Base-by-base conservation (phyloP, 768 basidiomycete genomes). In the Neoboletus magnificus region DNA sequence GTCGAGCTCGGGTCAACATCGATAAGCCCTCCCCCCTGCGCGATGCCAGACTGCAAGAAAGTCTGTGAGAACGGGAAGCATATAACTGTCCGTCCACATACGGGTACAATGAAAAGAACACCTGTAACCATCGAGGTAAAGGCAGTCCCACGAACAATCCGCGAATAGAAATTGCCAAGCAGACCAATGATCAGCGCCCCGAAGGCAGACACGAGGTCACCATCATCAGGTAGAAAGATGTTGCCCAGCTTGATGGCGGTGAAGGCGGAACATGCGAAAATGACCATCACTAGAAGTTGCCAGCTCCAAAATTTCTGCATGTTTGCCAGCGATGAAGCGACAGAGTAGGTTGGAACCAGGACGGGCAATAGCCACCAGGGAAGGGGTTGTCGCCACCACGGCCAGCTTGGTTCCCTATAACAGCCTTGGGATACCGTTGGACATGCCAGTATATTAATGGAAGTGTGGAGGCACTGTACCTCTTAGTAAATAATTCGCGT, bases 41-140 rank as follows among this genome's bases (percentile, higher is more conserved):
- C 86, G 41, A 91, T 85, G 40, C 85, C 87, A 55, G 87, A 89
- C 86, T 89, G 63, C 2, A 40, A 52, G 29, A 67, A 37, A 65
- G 44, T 62, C 60, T 57, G 60, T 70, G 36, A 66, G 51, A 27
- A 27, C 18, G 32, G 30, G 49, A 52, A 11, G 44, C 25, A 37
- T 37, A 27, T 20, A 48, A n/a, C 27, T 23, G 33, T 43, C 41
- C 8, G 36, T 48, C 40, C 45, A 74, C 89, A 69, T 68, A 93
- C 92, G 45, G 92, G 91, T 12, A 94, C 91, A 22, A 93, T 76
- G 71, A 93, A 93, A 46, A 93, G 72, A n/a, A 95, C 87, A n/a
- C 89, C 89, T 3, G 91, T 89, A n/a, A 93, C 88, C 89, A 93
- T 94, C 12, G 87, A 84, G 0, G 90, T 91, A 69, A 93, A 94